These are phyloP conservation scores for Solanum microdontum DNA, from an alignment of 257 asterid genomes.

Conservation along the genomic window DNA sequence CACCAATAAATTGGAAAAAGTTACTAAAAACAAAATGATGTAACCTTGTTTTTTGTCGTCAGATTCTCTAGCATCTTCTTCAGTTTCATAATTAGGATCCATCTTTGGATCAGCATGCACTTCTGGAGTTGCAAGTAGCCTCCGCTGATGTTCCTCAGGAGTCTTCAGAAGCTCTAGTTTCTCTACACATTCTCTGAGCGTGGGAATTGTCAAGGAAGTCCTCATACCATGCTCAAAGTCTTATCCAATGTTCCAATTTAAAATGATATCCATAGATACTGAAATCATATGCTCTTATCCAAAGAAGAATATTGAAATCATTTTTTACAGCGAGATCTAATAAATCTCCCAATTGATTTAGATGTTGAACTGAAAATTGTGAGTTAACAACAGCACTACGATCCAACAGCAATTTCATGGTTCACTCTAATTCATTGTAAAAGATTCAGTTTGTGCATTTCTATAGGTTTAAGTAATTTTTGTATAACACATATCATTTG, in stretches of 20 bases:
- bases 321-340: neutral
- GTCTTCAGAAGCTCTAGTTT: conserved; percentile 52
- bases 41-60: conserved; percentile 34
- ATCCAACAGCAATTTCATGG: neutral
- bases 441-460: neutral
- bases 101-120: conserved; percentile 77
- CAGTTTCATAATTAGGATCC: conserved; percentile 68
- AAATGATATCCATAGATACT: neutral
- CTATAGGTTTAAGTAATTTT: neutral
- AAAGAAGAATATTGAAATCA: neutral
- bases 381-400: neutral
- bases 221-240: neutral
- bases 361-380: neutral
- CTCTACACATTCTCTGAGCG: conserved; percentile 60
- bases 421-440: neutral
- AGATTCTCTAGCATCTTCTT: conserved; percentile 36
- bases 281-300: neutral
- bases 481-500: neutral
- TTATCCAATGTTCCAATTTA: neutral
- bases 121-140: conserved; percentile 53
- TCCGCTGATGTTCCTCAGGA: conserved; percentile 65
- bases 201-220: conserved; percentile 60
- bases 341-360: neutral
- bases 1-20: neutral
- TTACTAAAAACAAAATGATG: neutral